phyloP scores from a whole-genome alignment of 345 rosid genomes.

The Eucalyptus sideroxylon region DNA sequence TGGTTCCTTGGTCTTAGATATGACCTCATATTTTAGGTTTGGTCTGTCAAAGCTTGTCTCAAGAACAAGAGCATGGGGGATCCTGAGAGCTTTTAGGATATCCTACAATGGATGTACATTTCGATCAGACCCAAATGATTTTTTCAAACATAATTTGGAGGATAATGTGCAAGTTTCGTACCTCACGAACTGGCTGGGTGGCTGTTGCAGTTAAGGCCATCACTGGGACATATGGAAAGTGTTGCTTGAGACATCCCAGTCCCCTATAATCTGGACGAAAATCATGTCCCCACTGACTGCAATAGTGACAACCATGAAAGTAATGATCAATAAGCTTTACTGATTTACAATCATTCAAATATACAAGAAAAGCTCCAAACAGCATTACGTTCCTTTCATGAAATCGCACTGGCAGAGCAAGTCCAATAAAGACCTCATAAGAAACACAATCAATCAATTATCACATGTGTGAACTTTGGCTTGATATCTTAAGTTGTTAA shows the following conservation, averaged over 20 bases:
- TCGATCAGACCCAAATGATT: background rate
- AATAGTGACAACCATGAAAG: background rate
- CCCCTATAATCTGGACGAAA: constrained; percentile 90
- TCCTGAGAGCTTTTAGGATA: constrained; percentile 61
- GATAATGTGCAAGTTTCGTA: background rate
- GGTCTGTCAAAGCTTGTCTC: constrained; percentile 96
- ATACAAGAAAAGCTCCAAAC: background rate
- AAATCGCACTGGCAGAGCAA: background rate
- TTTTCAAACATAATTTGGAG: background rate
- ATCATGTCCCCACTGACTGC: constrained; percentile 99
- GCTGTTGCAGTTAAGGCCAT: constrained; percentile 97
- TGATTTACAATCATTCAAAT: background rate
- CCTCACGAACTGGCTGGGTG: constrained; percentile 72
- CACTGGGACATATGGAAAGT: constrained; percentile 61
- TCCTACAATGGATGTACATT: constrained; percentile 32
- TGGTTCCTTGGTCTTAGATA: constrained; percentile 64
- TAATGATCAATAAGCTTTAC: background rate
- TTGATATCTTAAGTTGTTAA: background rate
- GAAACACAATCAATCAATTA: background rate
- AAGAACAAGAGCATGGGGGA: constrained; percentile 67
- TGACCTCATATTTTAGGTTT: constrained; percentile 84
- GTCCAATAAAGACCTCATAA: background rate
- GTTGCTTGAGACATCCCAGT: constrained; percentile 78
- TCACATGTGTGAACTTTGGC: background rate
- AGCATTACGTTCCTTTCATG: background rate